A percentile compares a stretch with the other conserved stretches of the same genome.
Evolutionary conservation across 306 rosid genomes (phyloP).

Genomic region (Lablab purpureus): DNA sequence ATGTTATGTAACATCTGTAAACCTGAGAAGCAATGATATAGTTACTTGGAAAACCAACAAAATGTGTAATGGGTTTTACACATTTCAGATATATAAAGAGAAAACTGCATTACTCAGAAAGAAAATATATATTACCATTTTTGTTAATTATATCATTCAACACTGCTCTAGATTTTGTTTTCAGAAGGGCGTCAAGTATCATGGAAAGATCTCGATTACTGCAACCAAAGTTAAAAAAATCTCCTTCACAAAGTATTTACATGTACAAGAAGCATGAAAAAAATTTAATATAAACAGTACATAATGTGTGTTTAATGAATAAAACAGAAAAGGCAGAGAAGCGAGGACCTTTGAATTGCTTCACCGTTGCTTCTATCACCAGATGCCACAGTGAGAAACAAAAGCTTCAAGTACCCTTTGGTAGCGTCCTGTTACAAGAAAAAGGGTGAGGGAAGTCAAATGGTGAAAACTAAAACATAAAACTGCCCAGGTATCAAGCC

Average conservation of each 20-base stretch:
- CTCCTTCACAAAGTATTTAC: constrained; percentile 34
- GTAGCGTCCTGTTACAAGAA: constrained; percentile 80
- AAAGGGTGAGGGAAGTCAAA: constrained; percentile 23
- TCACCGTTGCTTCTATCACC: constrained; percentile 85
- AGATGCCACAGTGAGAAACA: constrained; percentile 91
- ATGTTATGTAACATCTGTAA: constrained; percentile 96
- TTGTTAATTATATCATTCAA: constrained; percentile 86
- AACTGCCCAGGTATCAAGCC: constrained; percentile 10
- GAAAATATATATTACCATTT: constrained; percentile 69
- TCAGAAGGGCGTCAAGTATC: constrained; percentile 96
- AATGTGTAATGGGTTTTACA: constrained; percentile 18
- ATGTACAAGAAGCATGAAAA: constrained; percentile 30
- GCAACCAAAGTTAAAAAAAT: constrained; percentile 47
- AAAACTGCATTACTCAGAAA: background rate
- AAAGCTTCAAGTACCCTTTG: constrained; percentile 93
- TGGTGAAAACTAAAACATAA: constrained; percentile 34
- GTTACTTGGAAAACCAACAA: constrained; percentile 44
- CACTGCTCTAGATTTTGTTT: constrained; percentile 92
- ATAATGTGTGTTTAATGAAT: constrained; percentile 20
- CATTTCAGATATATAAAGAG: background rate
- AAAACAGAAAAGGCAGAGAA: constrained; percentile 4
- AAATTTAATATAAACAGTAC: constrained; percentile 30
- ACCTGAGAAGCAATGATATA: constrained; percentile 60
- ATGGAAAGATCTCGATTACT: constrained; percentile 99
- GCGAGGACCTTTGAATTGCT: constrained; percentile 88